Percentiles rank a stretch among this genome's conserved stretches.
Evolutionary conservation across 768 basidiomycete genomes (phyloP).

Genomic region (Panellus pusillus): DNA sequence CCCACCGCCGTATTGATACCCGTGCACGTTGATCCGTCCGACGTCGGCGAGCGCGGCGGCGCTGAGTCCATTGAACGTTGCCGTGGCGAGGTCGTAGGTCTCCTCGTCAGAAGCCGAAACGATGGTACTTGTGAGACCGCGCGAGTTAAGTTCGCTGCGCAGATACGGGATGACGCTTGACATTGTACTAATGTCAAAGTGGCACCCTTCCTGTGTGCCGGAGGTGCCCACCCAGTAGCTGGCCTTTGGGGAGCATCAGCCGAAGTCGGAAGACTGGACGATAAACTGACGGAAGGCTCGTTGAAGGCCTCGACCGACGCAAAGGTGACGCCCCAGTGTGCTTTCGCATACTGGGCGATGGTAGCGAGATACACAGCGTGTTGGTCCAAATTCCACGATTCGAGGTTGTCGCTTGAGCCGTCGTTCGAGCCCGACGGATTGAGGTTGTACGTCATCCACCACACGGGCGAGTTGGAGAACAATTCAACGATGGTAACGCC

Average conservation of each 20-base stretch:
- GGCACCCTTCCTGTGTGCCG: slow-evolving; percentile 23
- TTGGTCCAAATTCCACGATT: slow-evolving; percentile 22
- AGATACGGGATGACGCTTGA: slow-evolving; percentile 15
- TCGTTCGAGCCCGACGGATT: slow-evolving; percentile 18
- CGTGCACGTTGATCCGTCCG: slow-evolving; percentile 22
- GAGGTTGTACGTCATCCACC: slow-evolving; percentile 21
- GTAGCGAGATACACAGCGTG: slow-evolving; percentile 20
- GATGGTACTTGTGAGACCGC: slow-evolving; percentile 16
- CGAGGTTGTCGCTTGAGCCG: slow-evolving; percentile 21
- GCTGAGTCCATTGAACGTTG: slow-evolving; percentile 5
- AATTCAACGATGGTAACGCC: slow-evolving; percentile 19
- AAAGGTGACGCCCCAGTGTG: slow-evolving; percentile 20
- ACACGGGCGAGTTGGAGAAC: slow-evolving; percentile 23
- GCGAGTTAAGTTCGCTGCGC: slow-evolving; percentile 20
- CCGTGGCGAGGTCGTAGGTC: slow-evolving; percentile 18
- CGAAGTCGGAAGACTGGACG: no score
- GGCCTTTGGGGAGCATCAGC: background rate
- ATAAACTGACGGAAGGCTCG: slow-evolving; percentile 11
- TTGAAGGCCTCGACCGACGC: slow-evolving; percentile 23
- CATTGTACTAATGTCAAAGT: slow-evolving; percentile 23
- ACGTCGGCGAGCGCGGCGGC: slow-evolving; percentile 8
- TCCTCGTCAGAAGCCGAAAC: slow-evolving; percentile 19
- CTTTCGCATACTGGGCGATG: slow-evolving; percentile 9
- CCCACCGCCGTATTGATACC: slow-evolving; percentile 19
- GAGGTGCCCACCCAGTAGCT: slow-evolving; percentile 18